These are phyloP conservation scores for Trichophyton rubrum DNA, from an alignment of 2,329 filamentous ascomycete species.

Conservation along the genomic window DNA sequence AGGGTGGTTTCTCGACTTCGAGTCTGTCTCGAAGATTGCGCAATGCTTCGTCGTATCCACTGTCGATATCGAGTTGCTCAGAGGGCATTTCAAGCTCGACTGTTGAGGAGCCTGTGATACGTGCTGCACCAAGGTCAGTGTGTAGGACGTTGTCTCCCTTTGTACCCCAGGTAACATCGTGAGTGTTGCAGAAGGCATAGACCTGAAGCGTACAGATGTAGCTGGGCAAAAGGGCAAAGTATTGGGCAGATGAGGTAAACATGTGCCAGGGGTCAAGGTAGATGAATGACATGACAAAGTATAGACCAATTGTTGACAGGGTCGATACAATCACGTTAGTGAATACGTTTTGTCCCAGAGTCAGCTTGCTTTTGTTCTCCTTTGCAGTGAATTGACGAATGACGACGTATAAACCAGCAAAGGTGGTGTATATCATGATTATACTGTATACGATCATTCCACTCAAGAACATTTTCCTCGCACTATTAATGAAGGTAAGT, in stretches of 20 bases:
- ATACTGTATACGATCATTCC: slow-evolving; percentile 83
- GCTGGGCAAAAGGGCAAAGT: slow-evolving; percentile 79
- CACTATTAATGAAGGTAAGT: slow-evolving; percentile 26
- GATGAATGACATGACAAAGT: slow-evolving; percentile 91
- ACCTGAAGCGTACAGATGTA: slow-evolving; percentile 98
- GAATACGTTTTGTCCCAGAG: slow-evolving; percentile 76
- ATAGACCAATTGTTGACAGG: slow-evolving; percentile 80
- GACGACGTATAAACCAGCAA: slow-evolving; percentile 80
- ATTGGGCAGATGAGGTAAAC: slow-evolving; percentile 82
- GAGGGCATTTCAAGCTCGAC: slow-evolving; percentile 96
- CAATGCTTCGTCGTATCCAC: slow-evolving; percentile 90
- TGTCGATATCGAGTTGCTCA: slow-evolving; percentile 96
- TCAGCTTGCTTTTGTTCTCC: slow-evolving; percentile 35
- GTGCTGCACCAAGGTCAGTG: slow-evolving; percentile 80
- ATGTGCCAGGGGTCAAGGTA: slow-evolving; percentile 99
- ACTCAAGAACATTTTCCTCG: slow-evolving; percentile 75
- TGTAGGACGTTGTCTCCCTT: slow-evolving; percentile 95
- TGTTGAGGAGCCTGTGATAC: slow-evolving; percentile 59
- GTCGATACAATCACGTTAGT: slow-evolving; percentile 87
- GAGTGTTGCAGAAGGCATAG: slow-evolving; percentile 97
- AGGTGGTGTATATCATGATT: slow-evolving; percentile 93
- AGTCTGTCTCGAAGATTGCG: slow-evolving; percentile 89
- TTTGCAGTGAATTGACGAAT: slow-evolving; percentile 57
- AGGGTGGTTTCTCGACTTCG: slow-evolving; percentile 53
- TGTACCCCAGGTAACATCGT: slow-evolving; percentile 97